A percentile compares a stretch with the other conserved stretches of the same genome.
Evolutionary conservation across 1,139 yeast genomes (phyloP).

Genomic region (Protomyces lactucae-debilis): DNA sequence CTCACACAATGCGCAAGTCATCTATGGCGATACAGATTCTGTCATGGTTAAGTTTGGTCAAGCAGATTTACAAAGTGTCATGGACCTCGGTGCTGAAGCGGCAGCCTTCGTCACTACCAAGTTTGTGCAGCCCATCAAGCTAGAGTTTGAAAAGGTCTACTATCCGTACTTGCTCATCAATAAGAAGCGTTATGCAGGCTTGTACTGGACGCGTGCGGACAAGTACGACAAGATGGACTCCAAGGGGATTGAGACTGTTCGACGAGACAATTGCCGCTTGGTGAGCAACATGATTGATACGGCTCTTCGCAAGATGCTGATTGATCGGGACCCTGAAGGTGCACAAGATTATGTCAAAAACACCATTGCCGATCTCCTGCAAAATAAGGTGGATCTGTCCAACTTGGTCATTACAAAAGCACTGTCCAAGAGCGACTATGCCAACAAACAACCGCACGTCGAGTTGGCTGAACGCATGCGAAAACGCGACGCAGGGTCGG

Average conservation of each 20-base stretch:
- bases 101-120: constrained; percentile 76
- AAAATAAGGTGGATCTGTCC: constrained; percentile 86
- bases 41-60: constrained; percentile 98
- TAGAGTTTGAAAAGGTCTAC: constrained; percentile 95
- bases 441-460: constrained; percentile 95
- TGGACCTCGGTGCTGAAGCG: constrained; percentile 91
- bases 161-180: constrained; percentile 90
- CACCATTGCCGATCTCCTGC: constrained; percentile 83
- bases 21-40: constrained; percentile 98
- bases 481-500: constrained; percentile 94
- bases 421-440: constrained; percentile 80
- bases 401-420: constrained; percentile 93
- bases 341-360: constrained; percentile 64
- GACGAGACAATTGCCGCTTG: constrained; percentile 93
- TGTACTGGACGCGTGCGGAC: constrained; percentile 88
- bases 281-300: constrained; percentile 94
- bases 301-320: constrained; percentile 76
- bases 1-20: constrained; percentile 77
- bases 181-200: constrained; percentile 94
- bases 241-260: constrained; percentile 95
- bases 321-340: constrained; percentile 81
- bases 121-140: constrained; percentile 80
- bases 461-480: constrained; percentile 94
- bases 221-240: constrained; percentile 96
- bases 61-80: constrained; percentile 72